Conservation (phyloP, 1,284 basidiomycete species). For the Ustilago curta region DNA sequence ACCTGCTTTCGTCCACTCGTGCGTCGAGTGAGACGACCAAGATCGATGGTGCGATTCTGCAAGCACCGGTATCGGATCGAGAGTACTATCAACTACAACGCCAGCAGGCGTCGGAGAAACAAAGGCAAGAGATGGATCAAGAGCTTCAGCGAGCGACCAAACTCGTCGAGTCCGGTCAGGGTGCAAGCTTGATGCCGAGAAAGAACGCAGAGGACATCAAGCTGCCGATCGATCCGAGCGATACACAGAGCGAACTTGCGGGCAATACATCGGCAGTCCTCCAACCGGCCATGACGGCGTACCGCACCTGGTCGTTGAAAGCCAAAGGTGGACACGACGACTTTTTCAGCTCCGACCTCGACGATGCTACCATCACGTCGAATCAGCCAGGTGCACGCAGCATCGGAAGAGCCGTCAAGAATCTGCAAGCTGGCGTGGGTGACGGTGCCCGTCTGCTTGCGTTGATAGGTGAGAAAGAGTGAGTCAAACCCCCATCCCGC, state of each 20-base stretch:
- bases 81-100: constrained; percentile 52
- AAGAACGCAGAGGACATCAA: not conserved
- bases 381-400: constrained; percentile 14
- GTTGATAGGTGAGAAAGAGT: constrained; percentile 60
- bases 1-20: constrained; percentile 29
- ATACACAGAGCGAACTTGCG: not conserved
- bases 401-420: constrained; percentile 25
- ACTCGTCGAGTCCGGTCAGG: constrained; percentile 22
- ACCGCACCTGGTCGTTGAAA: constrained; percentile 60
- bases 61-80: constrained; percentile 65
- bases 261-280: constrained; percentile 51
- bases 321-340: constrained; percentile 61
- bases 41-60: constrained; percentile 61
- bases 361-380: constrained; percentile 30
- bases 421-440: constrained; percentile 8
- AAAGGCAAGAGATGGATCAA: constrained; percentile 16
- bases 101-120: not conserved
- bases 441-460: constrained; percentile 42
- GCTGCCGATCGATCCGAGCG: constrained; percentile 20
- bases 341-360: constrained; percentile 60
- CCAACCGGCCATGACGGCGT: constrained; percentile 60
- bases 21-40: constrained; percentile 4
- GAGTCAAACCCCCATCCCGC: constrained; percentile 20
- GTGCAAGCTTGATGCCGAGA: constrained; percentile 30
- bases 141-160: constrained; percentile 29